A percentile compares a stretch with the other conserved stretches of the same genome.
These are phyloP conservation scores for Allantophomopsis lycopodina DNA, from an alignment of 2,329 filamentous ascomycete genomes.

Conservation along the genomic window DNA sequence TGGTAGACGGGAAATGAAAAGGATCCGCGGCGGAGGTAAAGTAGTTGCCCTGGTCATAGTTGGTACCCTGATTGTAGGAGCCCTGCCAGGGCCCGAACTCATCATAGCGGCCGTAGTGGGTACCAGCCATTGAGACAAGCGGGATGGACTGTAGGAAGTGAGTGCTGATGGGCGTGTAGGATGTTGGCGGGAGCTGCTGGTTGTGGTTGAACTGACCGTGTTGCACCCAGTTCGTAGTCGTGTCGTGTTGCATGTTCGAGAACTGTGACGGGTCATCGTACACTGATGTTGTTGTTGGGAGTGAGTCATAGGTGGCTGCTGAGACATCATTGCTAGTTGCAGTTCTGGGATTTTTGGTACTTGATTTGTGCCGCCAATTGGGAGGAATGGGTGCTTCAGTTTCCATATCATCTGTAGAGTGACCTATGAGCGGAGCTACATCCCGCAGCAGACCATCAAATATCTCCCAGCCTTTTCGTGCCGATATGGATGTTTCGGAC, in stretches of 20 bases:
- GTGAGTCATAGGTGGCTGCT: background rate
- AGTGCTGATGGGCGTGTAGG: background rate
- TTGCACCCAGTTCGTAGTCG: background rate
- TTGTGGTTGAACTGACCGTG: background rate
- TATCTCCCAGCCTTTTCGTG: constrained; percentile 15
- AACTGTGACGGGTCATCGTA: background rate
- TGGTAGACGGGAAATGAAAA: too few relatives aligned
- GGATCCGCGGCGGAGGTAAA: too few relatives aligned
- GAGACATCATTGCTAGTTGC: background rate
- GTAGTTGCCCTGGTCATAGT: background rate
- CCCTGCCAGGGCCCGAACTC: constrained; percentile 1
- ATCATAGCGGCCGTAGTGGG: background rate
- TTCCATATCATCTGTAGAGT: constrained; percentile 8
- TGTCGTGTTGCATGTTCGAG: background rate
- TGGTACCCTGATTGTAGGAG: background rate
- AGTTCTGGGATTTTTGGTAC: background rate
- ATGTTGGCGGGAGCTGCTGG: background rate
- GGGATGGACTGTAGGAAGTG: background rate
- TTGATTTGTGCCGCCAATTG: constrained; percentile 6
- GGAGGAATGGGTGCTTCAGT: constrained; percentile 8
- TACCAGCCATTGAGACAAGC: background rate
- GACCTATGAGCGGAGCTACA: constrained; percentile 8
- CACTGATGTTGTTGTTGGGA: background rate
- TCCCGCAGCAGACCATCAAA: constrained; percentile 10
- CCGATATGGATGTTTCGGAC: constrained; percentile 8